Conservation (phyloP, 1,139 yeast genomes). For the Yarrowia galli region DNA sequence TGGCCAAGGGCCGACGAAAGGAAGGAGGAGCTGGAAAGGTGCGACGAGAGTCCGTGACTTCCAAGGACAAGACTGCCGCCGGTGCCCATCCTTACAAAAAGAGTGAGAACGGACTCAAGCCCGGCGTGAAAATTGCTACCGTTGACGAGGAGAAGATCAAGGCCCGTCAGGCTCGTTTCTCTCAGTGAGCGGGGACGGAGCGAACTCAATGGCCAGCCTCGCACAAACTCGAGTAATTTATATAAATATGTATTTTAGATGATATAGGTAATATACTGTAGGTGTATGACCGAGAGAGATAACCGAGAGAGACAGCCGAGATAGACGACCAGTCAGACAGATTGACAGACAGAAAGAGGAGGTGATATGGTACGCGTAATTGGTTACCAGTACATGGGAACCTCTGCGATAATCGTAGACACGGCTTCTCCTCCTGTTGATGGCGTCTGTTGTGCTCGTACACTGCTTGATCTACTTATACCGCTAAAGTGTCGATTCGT, state of each 20-base stretch:
- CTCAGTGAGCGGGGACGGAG: neutral
- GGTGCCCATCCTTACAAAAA: constrained; percentile 24
- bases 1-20: constrained; percentile 29
- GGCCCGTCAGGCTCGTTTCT: constrained; percentile 35
- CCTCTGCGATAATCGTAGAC: too few species aligned
- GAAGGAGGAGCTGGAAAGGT: constrained; percentile 32
- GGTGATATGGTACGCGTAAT: too few species aligned
- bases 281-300: neutral
- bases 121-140: constrained; percentile 26
- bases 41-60: constrained; percentile 11
- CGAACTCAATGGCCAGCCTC: neutral
- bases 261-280: constrained; percentile 11
- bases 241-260: constrained; percentile 24
- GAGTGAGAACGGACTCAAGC: constrained; percentile 22
- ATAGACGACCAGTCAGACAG: too few species aligned
- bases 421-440: too few species aligned
- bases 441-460: too few species aligned
- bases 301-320: too few species aligned
- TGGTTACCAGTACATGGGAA: too few species aligned
- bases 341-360: too few species aligned
- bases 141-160: constrained; percentile 34
- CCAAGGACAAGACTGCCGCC: constrained; percentile 24
- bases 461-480: too few species aligned
- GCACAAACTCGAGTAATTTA: constrained; percentile 14
- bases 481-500: too few species aligned